phyloP scores from a whole-genome alignment of 371 early-diverging fungal genomes.

The Rhizopus arrhizus region DNA sequence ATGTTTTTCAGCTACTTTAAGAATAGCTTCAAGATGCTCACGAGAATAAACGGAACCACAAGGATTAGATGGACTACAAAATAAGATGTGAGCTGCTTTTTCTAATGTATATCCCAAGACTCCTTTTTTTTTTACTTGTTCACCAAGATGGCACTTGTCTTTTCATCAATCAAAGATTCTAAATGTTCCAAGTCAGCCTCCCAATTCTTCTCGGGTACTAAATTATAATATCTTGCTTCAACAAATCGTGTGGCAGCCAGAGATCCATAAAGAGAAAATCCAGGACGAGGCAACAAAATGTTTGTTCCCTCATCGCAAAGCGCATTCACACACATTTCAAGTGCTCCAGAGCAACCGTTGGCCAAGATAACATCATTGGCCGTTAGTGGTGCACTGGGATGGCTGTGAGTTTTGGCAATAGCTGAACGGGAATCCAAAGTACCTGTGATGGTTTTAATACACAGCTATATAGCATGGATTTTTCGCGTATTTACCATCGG shows the following conservation, averaged over 20 bases:
- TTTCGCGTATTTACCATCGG: slow-evolving; percentile 73
- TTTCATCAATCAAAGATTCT: slow-evolving; percentile 78
- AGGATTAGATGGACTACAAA: slow-evolving; percentile 76
- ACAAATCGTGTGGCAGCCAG: slow-evolving; percentile 79
- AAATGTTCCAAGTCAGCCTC: slow-evolving; percentile 81
- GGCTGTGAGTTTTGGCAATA: slow-evolving; percentile 69
- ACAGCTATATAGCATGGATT: background rate
- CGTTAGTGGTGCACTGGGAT: slow-evolving; percentile 71
- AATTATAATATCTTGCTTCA: slow-evolving; percentile 76
- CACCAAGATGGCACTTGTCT: slow-evolving; percentile 80
- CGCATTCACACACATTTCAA: slow-evolving; percentile 76
- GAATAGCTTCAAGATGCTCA: slow-evolving; percentile 70
- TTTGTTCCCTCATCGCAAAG: slow-evolving; percentile 82
- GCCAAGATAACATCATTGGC: slow-evolving; percentile 80
- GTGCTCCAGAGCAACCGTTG: slow-evolving; percentile 85
- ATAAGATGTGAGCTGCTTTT: background rate
- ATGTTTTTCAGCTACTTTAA: slow-evolving; percentile 74
- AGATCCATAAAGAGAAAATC: slow-evolving; percentile 88
- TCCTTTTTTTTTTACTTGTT: slow-evolving; percentile 65
- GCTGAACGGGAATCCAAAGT: slow-evolving; percentile 72
- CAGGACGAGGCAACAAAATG: slow-evolving; percentile 86
- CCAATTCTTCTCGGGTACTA: slow-evolving; percentile 83
- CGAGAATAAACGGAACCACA: slow-evolving; percentile 87
- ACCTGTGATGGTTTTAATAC: slow-evolving; percentile 37
- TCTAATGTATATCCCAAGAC: background rate